These are phyloP conservation scores for Serendipita indica DNA, from an alignment of 768 basidiomycete species.

Conservation along the genomic window DNA sequence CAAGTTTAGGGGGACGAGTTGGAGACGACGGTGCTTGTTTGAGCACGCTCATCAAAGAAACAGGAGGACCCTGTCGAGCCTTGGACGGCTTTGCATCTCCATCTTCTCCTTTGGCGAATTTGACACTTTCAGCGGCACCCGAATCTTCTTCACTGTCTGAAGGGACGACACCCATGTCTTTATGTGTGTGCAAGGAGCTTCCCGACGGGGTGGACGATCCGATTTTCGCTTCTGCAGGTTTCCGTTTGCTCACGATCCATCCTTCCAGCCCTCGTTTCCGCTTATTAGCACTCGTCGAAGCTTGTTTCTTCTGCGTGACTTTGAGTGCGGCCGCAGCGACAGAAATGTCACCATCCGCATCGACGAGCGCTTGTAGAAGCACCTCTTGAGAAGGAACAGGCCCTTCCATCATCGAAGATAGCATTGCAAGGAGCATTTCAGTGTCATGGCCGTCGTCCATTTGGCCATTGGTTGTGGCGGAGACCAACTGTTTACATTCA, in stretches of 20 bases:
- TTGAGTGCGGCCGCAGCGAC: constrained; percentile 28
- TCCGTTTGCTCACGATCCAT: constrained; percentile 27
- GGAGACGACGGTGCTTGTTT: constrained; percentile 33
- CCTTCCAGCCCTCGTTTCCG: constrained; percentile 36
- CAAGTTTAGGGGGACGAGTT: constrained; percentile 27
- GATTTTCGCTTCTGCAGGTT: neutral
- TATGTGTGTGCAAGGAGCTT: neutral
- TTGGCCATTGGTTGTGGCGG: neutral
- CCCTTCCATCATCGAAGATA: constrained; percentile 40
- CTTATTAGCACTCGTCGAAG: constrained; percentile 27
- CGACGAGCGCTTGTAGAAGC: constrained; percentile 45
- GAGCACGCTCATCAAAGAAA: constrained; percentile 40
- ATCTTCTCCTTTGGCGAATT: constrained; percentile 20
- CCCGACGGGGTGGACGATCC: no score
- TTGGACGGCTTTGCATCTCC: constrained; percentile 21
- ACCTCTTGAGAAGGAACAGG: constrained; percentile 25
- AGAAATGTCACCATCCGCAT: constrained; percentile 41
- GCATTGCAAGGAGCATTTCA: constrained; percentile 50
- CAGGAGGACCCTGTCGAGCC: no score
- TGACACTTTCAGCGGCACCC: constrained; percentile 11
- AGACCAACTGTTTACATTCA: no score
- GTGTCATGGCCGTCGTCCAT: constrained; percentile 31
- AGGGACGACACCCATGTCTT: constrained; percentile 10
- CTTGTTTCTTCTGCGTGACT: constrained; percentile 14
- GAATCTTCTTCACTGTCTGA: constrained; percentile 5